phyloP scores from a whole-genome alignment of 768 basidiomycete genomes.

The Melanogaster broomeanus region DNA sequence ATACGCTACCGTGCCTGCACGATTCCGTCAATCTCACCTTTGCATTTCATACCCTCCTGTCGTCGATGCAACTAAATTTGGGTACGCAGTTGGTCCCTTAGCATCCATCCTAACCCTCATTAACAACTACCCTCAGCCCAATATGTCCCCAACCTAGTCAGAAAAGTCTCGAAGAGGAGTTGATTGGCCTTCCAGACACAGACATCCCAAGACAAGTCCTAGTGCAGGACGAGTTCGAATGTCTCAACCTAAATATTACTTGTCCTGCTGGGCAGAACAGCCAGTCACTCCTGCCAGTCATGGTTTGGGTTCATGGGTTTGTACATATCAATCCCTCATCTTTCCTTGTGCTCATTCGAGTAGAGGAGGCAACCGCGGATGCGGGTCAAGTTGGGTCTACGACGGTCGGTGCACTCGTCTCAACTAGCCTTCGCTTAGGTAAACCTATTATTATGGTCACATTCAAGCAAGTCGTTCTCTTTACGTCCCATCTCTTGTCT shows the following conservation, averaged over 20 bases:
- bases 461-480: conserved; percentile 59
- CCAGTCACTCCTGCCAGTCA: conserved; percentile 65
- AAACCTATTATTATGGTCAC: conserved; percentile 74
- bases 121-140: conserved; percentile 45
- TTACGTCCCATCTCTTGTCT: conserved; percentile 16
- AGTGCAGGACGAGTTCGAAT: conserved; percentile 74
- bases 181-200: conserved; percentile 58
- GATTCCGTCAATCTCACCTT: conserved; percentile 74
- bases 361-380: conserved; percentile 73
- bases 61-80: conserved; percentile 65
- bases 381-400: conserved; percentile 76
- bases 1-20: conserved; percentile 71
- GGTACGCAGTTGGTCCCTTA: conserved; percentile 47
- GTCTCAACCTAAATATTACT: conserved; percentile 81
- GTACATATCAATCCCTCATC: conserved; percentile 23
- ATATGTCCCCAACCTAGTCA: conserved; percentile 69
- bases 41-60: conserved; percentile 55
- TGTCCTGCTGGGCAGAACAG: conserved; percentile 58
- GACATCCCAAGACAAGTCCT: conserved; percentile 55
- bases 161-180: conserved; percentile 55
- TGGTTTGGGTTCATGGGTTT: conserved; percentile 88
- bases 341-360: conserved; percentile 20
- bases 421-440: conserved; percentile 58
- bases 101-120: background rate
- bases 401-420: conserved; percentile 74